Base-by-base conservation (phyloP, 129 eudicot genomes). In the Artemisia argyi region DNA sequence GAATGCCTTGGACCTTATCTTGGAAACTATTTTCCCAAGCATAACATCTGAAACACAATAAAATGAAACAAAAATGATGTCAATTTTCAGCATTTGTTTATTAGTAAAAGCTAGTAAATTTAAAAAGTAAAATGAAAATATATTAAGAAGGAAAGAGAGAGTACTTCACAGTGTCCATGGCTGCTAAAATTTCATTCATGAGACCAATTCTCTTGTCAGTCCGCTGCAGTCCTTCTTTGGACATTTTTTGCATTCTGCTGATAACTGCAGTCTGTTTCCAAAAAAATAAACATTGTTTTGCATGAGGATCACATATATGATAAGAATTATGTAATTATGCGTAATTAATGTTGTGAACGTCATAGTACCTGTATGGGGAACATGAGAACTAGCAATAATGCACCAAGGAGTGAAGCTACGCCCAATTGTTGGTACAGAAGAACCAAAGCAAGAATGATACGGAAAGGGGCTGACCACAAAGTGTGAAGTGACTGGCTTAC, bases 131-230 rank as follows among this genome's bases (percentile, higher is more conserved):
- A 26, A 46, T 50, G 7, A 18, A 32, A 50, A 62, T 2, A 62
- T 73, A 48, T 72, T 12, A 6, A 51, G 53, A 39, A 55, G 7
- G 72, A 53, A 15, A 32, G 62, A 48, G 55, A 18, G 54, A 26
- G 61, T 90, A 94, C 98, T 94, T 94, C 58, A 94, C 96, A 46
- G 96, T 84, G 80, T 94, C 98, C 98, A 94, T 94, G 26, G 98
- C 98, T 62, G 96, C 97, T 77, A 94, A 78, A 73, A 94, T 84
- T 76, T 94, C 98, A 76, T 90, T 94, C 92, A 88, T 90, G 56
- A 94, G 87, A 19, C 98, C 98, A 1, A 94, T 85, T 86, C 98
- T 88, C 78, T 81, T 85, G 78, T 94, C 98, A n/a, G 98, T 94
- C 22, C 82, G 87, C 17, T 85, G 93, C 83, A 94, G 79, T 73